Evolutionary conservation across 2,329 filamentous ascomycete species (phyloP).

Genomic region (Scytalidium lignicola): DNA sequence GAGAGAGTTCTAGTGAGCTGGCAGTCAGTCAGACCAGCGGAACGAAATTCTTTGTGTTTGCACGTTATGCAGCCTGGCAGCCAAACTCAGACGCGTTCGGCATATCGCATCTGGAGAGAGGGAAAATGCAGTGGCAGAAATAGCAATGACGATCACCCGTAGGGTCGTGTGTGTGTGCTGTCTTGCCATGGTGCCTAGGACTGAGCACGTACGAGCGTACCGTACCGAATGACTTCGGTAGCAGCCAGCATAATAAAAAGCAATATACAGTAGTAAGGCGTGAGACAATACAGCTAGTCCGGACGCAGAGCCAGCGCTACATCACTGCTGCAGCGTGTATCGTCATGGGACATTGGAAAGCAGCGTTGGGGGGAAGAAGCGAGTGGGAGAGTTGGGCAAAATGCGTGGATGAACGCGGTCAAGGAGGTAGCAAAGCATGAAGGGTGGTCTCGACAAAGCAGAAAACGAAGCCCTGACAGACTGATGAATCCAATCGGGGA

Average conservation of each 20-base stretch:
- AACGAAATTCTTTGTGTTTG: slow-evolving; percentile 23
- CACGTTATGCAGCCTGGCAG: slow-evolving; percentile 27
- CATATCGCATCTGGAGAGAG: slow-evolving; percentile 26
- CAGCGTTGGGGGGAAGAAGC: slow-evolving; percentile 9
- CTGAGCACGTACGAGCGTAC: slow-evolving; percentile 23
- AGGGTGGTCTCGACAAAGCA: background rate
- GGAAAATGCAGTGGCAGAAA: slow-evolving; percentile 23
- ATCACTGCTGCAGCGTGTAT: slow-evolving; percentile 20
- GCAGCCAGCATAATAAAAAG: slow-evolving; percentile 3
- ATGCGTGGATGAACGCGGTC: slow-evolving; percentile 7
- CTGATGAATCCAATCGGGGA: background rate
- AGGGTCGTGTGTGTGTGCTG: slow-evolving; percentile 24
- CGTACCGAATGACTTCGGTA: slow-evolving; percentile 18
- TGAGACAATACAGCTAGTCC: background rate
- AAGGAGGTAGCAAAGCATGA: background rate
- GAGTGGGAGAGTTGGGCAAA: slow-evolving; percentile 20
- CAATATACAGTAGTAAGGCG: background rate
- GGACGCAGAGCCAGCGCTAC: slow-evolving; percentile 26
- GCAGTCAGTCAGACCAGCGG: slow-evolving; percentile 21
- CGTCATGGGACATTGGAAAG: slow-evolving; percentile 19
- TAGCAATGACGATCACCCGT: slow-evolving; percentile 27
- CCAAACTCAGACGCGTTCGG: slow-evolving; percentile 28
- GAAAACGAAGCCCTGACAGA: background rate
- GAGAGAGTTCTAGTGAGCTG: slow-evolving; percentile 22
- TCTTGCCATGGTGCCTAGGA: slow-evolving; percentile 24